Base-by-base conservation (phyloP, 495 filamentous ascomycete genomes). In the Podospora australis region DNA sequence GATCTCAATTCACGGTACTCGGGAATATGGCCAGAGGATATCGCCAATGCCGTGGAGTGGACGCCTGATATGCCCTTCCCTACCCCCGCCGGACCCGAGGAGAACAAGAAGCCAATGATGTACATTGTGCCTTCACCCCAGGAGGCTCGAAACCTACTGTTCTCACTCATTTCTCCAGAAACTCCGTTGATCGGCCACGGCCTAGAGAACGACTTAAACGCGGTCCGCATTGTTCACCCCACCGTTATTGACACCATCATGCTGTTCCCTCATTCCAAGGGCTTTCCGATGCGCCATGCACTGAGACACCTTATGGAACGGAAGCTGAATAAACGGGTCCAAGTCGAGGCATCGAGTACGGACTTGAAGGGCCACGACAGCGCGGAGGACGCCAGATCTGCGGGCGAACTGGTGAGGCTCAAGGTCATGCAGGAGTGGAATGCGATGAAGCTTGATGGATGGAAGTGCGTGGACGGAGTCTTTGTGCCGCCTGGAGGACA, bases 191-290 rank as follows among this genome's bases (percentile, higher is more conserved):
- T 97, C 34, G 92, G 92, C 17, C 92, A 98, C 65, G 90, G 87
- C 5, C 80, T 97, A 8, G 92, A 97, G 58, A 98, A 98, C 60
- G 92, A 98, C 59, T 75, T 98, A 19, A 92, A 92, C 60, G 77
- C 81, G 11, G 70, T 82, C 39, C 81, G 92, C 10, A 73, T 98
- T 35, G 81, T 94, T 38, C 92, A 98, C 57, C 85, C 83, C 0
- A 83, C 77, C 1, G 74, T 96, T 39, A 76, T 97, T 54, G 92
- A 99, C 66, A 95, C 90, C 2, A 78, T 86, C 19, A 67, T 96
- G 0, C 77, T 96, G 0, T 98, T 78, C 61, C 90, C 90, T 0
- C 86, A 92, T 54, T 78, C 68, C 16, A 69, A 69, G 2, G 87
- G 88, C 11, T 69, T 96, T 2, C 92, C 92, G 0, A 68, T 79